phyloP scores from a whole-genome alignment of 257 asterid species.

The Apocynum venetum region DNA sequence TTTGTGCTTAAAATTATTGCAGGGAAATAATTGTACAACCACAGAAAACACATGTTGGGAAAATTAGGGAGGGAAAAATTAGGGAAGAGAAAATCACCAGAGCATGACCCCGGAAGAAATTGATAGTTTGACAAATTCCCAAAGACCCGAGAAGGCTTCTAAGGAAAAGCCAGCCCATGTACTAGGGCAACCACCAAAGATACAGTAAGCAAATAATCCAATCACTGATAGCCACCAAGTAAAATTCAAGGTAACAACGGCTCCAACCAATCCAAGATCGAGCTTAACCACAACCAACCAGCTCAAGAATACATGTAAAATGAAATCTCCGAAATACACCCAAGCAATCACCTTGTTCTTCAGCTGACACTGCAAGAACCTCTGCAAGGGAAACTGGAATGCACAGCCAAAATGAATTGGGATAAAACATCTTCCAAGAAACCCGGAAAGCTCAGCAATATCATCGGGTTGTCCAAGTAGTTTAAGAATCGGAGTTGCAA shows the following conservation, averaged over 20 bases:
- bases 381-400: conserved; percentile 59
- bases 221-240: conserved; percentile 57
- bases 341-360: conserved; percentile 62
- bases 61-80: too few relatives aligned
- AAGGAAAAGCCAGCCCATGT: conserved; percentile 71
- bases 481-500: conserved; percentile 59
- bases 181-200: conserved; percentile 67
- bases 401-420: conserved; percentile 80
- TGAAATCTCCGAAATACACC: conserved; percentile 42
- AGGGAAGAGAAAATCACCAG: conserved; percentile 33
- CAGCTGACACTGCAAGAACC: conserved; percentile 82
- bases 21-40: too few relatives aligned
- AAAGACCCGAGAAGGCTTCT: conserved; percentile 71
- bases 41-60: too few relatives aligned
- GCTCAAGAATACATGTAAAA: conserved; percentile 41
- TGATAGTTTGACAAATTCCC: conserved; percentile 83
- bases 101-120: conserved; percentile 91
- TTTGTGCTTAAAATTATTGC: too few relatives aligned
- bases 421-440: conserved; percentile 50
- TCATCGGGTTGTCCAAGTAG: conserved; percentile 64
- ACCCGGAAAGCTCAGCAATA: conserved; percentile 74
- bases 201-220: conserved; percentile 43
- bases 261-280: conserved; percentile 51
- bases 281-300: conserved; percentile 50
- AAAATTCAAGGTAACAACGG: conserved; percentile 47